These are phyloP conservation scores for Papiliotrema fonsecae DNA, from an alignment of 1,284 basidiomycete genomes.

Conservation along the genomic window DNA sequence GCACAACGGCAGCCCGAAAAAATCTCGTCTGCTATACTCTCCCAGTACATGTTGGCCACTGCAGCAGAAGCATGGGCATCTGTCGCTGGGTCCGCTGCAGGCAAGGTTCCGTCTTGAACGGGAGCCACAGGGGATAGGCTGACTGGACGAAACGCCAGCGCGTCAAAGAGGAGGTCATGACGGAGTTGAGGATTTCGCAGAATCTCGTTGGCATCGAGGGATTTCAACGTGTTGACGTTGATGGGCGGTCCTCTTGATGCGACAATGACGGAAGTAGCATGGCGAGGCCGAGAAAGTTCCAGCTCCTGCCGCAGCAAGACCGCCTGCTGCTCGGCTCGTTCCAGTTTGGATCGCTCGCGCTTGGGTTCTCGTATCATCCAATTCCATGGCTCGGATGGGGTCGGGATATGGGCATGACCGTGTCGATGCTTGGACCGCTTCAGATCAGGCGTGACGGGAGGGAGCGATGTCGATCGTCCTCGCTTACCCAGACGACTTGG, in stretches of 20 bases:
- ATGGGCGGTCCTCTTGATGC: conserved; percentile 59
- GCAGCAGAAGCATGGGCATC: conserved; percentile 44
- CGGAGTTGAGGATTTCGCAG: conserved; percentile 84
- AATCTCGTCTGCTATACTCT: conserved; percentile 71
- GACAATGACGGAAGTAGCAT: conserved; percentile 13
- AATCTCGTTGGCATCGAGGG: conserved; percentile 79
- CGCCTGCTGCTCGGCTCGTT: conserved; percentile 13
- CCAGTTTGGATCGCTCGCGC: conserved; percentile 7
- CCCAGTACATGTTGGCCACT: conserved; percentile 77
- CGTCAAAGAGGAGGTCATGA: conserved; percentile 84
- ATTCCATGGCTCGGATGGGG: conserved; percentile 13
- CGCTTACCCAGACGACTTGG: neutral
- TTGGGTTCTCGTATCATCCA: conserved; percentile 8
- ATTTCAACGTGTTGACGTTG: conserved; percentile 73
- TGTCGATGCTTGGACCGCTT: conserved; percentile 15
- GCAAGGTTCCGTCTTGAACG: conserved; percentile 18
- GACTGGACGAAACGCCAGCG: conserved; percentile 38
- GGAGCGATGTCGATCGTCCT: conserved; percentile 15
- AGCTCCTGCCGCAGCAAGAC: conserved; percentile 8
- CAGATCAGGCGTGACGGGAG: conserved; percentile 12
- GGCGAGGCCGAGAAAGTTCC: neutral
- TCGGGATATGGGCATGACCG: conserved; percentile 15
- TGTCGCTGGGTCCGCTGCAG: conserved; percentile 19
- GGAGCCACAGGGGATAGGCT: conserved; percentile 58
- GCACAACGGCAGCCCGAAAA: conserved; percentile 78